A percentile compares a stretch with the other conserved stretches of the same genome.
These are phyloP conservation scores for Helianthus annuus DNA, from an alignment of 129 eudicot species.

Conservation along the genomic window DNA sequence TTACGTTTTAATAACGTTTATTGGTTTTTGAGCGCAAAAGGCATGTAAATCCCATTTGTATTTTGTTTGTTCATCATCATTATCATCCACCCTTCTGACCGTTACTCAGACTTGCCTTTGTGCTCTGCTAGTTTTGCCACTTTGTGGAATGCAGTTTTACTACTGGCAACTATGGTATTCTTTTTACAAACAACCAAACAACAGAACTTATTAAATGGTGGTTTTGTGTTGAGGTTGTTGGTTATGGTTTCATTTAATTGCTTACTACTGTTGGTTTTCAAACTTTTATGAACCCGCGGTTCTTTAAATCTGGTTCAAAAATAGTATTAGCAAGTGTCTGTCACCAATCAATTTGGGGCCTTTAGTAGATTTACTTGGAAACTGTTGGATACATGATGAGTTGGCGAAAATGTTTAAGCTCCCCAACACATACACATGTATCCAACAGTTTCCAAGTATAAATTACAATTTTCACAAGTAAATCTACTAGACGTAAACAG, in stretches of 20 bases:
- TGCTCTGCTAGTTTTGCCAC: conserved; percentile 38
- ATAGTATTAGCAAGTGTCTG: background rate
- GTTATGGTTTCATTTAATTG: background rate
- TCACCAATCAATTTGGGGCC: too few relatives aligned
- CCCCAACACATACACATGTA: too few relatives aligned
- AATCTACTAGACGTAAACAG: too few relatives aligned
- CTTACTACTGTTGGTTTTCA: conserved; percentile 5
- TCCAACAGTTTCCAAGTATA: too few relatives aligned
- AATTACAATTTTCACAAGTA: too few relatives aligned
- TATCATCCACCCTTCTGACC: conserved; percentile 21
- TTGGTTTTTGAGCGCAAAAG: conserved; percentile 24
- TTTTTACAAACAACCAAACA: conserved; percentile 2
- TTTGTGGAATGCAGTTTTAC: conserved; percentile 42
- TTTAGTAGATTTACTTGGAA: too few relatives aligned
- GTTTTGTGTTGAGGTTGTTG: conserved; percentile 23
- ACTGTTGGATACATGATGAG: too few relatives aligned
- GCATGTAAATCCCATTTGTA: conserved; percentile 37
- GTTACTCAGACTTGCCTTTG: conserved; percentile 26
- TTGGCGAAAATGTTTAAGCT: too few relatives aligned
- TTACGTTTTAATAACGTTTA: conserved; percentile 22
- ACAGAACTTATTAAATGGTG: conserved; percentile 18
- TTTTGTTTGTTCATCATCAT: conserved; percentile 15
- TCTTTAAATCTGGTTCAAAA: background rate
- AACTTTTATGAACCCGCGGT: background rate
- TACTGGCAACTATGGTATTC: conserved; percentile 30